phyloP scores from a whole-genome alignment of 305 asterid genomes.

The Fraxinus baroniana region DNA sequence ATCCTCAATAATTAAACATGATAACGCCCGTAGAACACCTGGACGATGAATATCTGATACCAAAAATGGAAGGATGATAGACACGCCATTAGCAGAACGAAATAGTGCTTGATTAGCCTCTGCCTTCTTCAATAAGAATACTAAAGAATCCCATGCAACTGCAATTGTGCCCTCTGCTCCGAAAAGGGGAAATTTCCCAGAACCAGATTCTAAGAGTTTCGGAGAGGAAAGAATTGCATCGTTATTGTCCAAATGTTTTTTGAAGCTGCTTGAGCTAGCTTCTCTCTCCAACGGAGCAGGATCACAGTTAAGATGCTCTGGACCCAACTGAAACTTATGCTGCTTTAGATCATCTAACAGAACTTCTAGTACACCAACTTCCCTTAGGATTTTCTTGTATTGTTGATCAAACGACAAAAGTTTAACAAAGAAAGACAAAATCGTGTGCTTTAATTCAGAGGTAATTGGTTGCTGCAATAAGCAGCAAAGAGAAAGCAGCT shows the following conservation, averaged over 20 bases:
- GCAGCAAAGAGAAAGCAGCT: constrained; percentile 94
- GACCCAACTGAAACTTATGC: constrained; percentile 66
- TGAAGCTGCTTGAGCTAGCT: constrained; percentile 69
- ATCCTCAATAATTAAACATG: constrained; percentile 94
- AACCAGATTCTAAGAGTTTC: constrained; percentile 78
- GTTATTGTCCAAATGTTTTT: constrained; percentile 75
- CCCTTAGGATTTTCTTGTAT: constrained; percentile 88
- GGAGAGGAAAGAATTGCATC: constrained; percentile 95
- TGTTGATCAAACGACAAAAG: constrained; percentile 96
- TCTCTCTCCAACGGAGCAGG: constrained; percentile 58
- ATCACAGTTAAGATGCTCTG: constrained; percentile 59
- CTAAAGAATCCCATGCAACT: constrained; percentile 94
- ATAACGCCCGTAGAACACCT: constrained; percentile 84
- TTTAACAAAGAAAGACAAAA: constrained; percentile 84
- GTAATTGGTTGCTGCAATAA: constrained; percentile 90
- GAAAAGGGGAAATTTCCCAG: constrained; percentile 75
- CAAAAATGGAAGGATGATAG: constrained; percentile 79
- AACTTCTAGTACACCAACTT: constrained; percentile 95
- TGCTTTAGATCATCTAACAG: constrained; percentile 94
- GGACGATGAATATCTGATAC: constrained; percentile 82
- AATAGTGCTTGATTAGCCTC: constrained; percentile 84
- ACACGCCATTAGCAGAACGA: constrained; percentile 81
- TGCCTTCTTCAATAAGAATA: constrained; percentile 83
- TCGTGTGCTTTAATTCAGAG: constrained; percentile 75
- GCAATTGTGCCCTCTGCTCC: constrained; percentile 70